Conservation (phyloP, 1,284 basidiomycete genomes). For the Porodaedalea pini region DNA sequence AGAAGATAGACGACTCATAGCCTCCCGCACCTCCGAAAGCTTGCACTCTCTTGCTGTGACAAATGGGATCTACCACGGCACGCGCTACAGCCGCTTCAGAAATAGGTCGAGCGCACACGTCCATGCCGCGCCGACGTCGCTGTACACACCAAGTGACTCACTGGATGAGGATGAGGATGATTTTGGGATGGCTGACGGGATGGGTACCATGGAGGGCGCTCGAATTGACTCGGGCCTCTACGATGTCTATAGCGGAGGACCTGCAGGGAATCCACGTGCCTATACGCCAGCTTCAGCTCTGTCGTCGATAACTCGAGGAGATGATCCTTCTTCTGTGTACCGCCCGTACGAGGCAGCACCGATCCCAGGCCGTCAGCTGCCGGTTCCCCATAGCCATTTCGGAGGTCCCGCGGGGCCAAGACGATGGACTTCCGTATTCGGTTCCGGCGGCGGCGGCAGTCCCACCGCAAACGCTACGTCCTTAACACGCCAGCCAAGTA, state of each 20-base stretch:
- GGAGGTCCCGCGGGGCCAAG: background rate
- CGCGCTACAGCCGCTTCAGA: conserved; percentile 30
- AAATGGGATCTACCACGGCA: conserved; percentile 48
- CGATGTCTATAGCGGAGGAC: conserved; percentile 15
- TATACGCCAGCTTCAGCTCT: background rate
- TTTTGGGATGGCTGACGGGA: background rate
- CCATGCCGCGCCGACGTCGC: background rate
- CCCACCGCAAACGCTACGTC: background rate
- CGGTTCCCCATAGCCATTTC: conserved; percentile 6
- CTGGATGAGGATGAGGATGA: conserved; percentile 18
- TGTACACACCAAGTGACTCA: conserved; percentile 7
- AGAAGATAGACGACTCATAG: conserved; percentile 56
- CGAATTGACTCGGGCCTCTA: conserved; percentile 18
- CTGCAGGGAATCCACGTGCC: background rate
- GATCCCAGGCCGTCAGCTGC: conserved; percentile 3
- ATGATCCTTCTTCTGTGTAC: background rate
- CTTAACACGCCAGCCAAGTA: conserved; percentile 16
- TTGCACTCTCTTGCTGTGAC: conserved; percentile 53
- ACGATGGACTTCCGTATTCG: conserved; percentile 8
- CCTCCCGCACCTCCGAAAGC: conserved; percentile 58
- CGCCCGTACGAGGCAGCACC: background rate
- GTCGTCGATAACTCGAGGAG: background rate
- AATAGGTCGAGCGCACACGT: conserved; percentile 6
- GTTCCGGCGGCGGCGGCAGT: background rate
- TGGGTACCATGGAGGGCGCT: conserved; percentile 14